phyloP scores from a whole-genome alignment of 2,329 filamentous ascomycete genomes.

The Xylariaceae sp. region DNA sequence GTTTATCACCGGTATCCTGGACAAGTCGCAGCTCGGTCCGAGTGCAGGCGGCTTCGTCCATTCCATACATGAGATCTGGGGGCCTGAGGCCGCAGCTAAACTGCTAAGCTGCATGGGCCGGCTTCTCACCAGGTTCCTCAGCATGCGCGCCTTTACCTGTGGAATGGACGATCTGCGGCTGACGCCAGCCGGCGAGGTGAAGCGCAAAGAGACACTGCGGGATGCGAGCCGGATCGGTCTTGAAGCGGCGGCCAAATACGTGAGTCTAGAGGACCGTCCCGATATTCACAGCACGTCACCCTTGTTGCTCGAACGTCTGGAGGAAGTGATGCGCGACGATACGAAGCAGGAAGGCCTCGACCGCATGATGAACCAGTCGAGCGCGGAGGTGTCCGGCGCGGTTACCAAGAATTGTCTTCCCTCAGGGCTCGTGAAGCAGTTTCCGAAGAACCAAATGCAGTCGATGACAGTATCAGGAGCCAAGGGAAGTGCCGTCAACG shows the following conservation, averaged over 20 bases:
- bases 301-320: conserved; percentile 69
- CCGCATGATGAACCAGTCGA: conserved; percentile 69
- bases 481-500: conserved; percentile 88
- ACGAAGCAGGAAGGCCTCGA: conserved; percentile 88
- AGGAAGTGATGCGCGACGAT: conserved; percentile 86
- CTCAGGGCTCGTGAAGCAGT: conserved; percentile 75
- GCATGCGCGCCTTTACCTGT: conserved; percentile 93
- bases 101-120: conserved; percentile 84
- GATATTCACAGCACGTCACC: conserved; percentile 50
- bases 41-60: conserved; percentile 83
- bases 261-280: conserved; percentile 64
- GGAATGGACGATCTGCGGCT: conserved; percentile 93
- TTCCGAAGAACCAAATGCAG: conserved; percentile 98
- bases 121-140: conserved; percentile 78
- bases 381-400: conserved; percentile 62
- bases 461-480: conserved; percentile 95
- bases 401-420: conserved; percentile 79
- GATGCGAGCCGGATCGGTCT: conserved; percentile 64
- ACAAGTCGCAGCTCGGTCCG: conserved; percentile 92
- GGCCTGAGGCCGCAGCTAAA: conserved; percentile 77
- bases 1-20: conserved; percentile 82
- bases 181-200: conserved; percentile 68
- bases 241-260: conserved; percentile 77
- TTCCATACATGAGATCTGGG: conserved; percentile 87
- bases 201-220: conserved; percentile 60